phyloP scores from a whole-genome alignment of 169 alveolate species.

The Plasmodium falciparum region DNA sequence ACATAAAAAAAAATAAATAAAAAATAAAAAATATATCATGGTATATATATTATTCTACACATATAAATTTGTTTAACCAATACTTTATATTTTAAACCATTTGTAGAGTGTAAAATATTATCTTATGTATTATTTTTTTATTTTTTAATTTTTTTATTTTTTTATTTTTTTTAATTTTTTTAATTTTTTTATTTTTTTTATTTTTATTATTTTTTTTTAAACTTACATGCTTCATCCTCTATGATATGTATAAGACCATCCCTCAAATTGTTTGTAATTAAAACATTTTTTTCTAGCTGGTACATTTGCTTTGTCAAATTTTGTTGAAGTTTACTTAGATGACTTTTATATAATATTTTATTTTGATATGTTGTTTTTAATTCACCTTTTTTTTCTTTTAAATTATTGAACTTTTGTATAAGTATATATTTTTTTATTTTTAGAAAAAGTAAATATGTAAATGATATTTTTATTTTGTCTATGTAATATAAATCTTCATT shows the following conservation, averaged over 20 bases:
- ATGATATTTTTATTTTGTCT: slow-evolving; percentile 26
- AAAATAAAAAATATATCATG: too few species aligned
- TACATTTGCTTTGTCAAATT: slow-evolving; percentile 8
- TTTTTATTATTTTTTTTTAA: too few species aligned
- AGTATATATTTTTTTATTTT: slow-evolving; percentile 51
- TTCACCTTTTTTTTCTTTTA: slow-evolving; percentile 3
- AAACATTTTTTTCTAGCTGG: slow-evolving; percentile 14
- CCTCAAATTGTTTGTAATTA: slow-evolving; percentile 16
- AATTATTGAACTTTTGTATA: slow-evolving; percentile 4
- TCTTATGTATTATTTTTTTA: neutral
- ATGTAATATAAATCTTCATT: slow-evolving; percentile 18
- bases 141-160: neutral
- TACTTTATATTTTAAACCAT: too few species aligned
- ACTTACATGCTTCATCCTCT: slow-evolving; percentile 40
- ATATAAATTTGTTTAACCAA: too few species aligned
- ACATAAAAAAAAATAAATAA: too few species aligned
- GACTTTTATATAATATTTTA: slow-evolving; percentile 42
- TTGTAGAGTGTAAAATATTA: too few species aligned
- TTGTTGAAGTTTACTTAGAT: slow-evolving; percentile 13
- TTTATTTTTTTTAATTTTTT: neutral
- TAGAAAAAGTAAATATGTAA: slow-evolving; percentile 39
- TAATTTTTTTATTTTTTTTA: neutral
- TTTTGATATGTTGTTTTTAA: slow-evolving; percentile 44
- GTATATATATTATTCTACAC: too few species aligned
- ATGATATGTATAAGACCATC: slow-evolving; percentile 24